These are phyloP conservation scores for Nidula microcarpa DNA, from an alignment of 768 basidiomycete genomes.

Conservation along the genomic window DNA sequence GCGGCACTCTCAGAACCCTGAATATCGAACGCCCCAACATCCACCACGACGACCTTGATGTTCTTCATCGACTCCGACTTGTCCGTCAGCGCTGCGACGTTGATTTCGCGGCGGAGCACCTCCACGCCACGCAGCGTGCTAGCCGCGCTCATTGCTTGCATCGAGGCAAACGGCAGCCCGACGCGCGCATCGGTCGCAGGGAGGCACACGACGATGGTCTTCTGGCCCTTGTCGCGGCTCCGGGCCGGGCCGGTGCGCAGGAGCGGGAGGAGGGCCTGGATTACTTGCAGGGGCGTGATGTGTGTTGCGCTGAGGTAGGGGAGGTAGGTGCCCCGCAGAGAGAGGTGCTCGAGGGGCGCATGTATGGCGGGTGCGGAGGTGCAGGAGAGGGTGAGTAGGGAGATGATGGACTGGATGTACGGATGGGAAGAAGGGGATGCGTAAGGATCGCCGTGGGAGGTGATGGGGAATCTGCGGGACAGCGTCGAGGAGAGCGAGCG, in stretches of 20 bases:
- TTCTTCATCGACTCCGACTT: conserved; percentile 58
- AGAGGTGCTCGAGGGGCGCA: conserved; percentile 70
- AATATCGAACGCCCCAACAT: conserved; percentile 62
- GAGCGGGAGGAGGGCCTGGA: conserved; percentile 75
- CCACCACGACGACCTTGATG: conserved; percentile 67
- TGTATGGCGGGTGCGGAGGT: conserved; percentile 31
- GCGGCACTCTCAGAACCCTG: conserved; percentile 14
- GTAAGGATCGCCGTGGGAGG: conserved; percentile 77
- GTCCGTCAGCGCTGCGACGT: conserved; percentile 50
- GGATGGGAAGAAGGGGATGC: conserved; percentile 61
- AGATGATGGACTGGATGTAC: conserved; percentile 76
- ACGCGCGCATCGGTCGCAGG: conserved; percentile 71
- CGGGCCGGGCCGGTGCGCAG: conserved; percentile 65
- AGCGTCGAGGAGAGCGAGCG: conserved; percentile 79
- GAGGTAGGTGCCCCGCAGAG: conserved; percentile 59
- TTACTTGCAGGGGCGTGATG: conserved; percentile 69
- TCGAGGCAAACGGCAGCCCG: conserved; percentile 66
- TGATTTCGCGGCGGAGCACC: conserved; percentile 71
- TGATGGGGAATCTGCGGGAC: conserved; percentile 79
- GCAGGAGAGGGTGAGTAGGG: conserved; percentile 58
- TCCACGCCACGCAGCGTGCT: conserved; percentile 70
- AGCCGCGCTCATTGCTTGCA: conserved; percentile 74
- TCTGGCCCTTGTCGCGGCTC: conserved; percentile 47
- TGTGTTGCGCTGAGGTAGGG: conserved; percentile 74
- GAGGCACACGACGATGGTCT: conserved; percentile 70